Evolutionary conservation across 108 stramenopile species (phyloP), one percentile per base, ranked within the genome.

Genomic region (Asterionellopsis glacialis): DNA sequence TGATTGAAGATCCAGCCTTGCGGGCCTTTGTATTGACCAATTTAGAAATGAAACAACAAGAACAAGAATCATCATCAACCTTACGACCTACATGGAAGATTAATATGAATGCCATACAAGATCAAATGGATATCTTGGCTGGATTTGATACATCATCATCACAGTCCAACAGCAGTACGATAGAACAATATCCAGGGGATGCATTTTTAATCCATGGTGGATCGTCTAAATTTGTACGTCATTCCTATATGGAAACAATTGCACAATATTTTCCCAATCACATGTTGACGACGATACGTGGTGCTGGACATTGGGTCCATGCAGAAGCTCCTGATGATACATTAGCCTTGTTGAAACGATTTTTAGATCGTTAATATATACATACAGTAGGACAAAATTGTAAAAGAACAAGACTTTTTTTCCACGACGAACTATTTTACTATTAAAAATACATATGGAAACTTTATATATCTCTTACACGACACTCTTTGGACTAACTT

Each of bases 221-320:
- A 14, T 89, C 88, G 38, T 95, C 94, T 0, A 64, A 82, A 16
- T 98, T 94, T 82, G 88, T 98, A n/a, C 73, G 90, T 43, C 74
- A 81, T 49, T 64, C 79, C 18, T 88, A 98, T 66, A 74, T 96
- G 41, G 55, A 72, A 53, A 70, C 71, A 49, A 98, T 98, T 51
- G 72, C 79, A 9, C 59, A 62, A 21, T 84, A 75, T 44, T 98
- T 98, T 77, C 97, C 97, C 15, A 82, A 87, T 63, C 90, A 93
- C 54, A 85, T 90, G 84, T 58, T 96, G 19, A 92, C 85, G 42
- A 94, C 95, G 1, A 80, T 98, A 47, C 73, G 84, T 40, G 88
- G 90, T 25, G 90, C 85, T 9, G 97, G 95, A 40, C 97, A 98
- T 72, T 95, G 95, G 94, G 79, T 96, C 11, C 97, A 98, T 70